Conservation (phyloP, 106 monocot genomes). For the Hemerocallis citrina region DNA sequence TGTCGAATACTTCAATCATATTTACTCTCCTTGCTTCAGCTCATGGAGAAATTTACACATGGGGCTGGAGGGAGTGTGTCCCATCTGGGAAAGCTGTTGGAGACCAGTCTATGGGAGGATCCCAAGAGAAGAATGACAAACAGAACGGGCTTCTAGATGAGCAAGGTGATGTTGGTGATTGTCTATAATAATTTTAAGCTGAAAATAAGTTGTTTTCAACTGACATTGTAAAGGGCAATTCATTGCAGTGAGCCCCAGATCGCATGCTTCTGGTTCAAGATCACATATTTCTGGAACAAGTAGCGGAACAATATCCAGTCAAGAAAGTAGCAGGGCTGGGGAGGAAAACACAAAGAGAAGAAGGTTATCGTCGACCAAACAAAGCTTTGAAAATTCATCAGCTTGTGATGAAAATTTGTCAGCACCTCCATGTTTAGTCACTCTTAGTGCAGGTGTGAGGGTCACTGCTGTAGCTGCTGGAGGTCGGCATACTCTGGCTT, state of each 20-base stretch:
- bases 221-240: slow-evolving; percentile 13
- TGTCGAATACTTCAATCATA: too few species aligned
- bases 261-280: slow-evolving; percentile 26
- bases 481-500: slow-evolving; percentile 84
- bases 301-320: slow-evolving; percentile 19
- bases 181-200: not conserved
- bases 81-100: slow-evolving; percentile 54
- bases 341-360: slow-evolving; percentile 69
- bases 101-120: slow-evolving; percentile 29
- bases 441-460: slow-evolving; percentile 47
- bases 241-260: slow-evolving; percentile 62
- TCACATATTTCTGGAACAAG: slow-evolving; percentile 18
- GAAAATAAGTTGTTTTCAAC: slow-evolving; percentile 8
- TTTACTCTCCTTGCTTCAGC: slow-evolving; percentile 37
- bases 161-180: slow-evolving; percentile 37
- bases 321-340: slow-evolving; percentile 28
- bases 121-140: slow-evolving; percentile 50
- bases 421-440: slow-evolving; percentile 71
- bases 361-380: slow-evolving; percentile 63
- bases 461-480: slow-evolving; percentile 78
- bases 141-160: slow-evolving; percentile 25
- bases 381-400: slow-evolving; percentile 44
- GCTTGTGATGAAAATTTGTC: slow-evolving; percentile 70
- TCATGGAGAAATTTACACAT: slow-evolving; percentile 78
- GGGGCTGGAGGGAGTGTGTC: slow-evolving; percentile 99